These are phyloP conservation scores for Nitzschia sp. DNA, from an alignment of 108 stramenopile species.

Conservation along the genomic window DNA sequence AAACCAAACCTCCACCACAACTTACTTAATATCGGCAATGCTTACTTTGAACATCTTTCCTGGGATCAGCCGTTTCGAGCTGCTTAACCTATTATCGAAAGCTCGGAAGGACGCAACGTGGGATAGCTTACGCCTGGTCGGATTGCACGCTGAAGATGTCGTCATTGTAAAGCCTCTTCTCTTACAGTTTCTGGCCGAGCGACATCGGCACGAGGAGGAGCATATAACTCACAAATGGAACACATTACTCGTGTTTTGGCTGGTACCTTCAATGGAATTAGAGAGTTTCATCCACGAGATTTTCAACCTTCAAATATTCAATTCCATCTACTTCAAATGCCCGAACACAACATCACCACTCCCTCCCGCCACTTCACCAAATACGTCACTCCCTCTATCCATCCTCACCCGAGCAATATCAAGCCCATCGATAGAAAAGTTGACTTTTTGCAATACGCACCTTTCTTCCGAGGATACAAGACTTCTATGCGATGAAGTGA, in stretches of 20 bases:
- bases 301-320: background rate
- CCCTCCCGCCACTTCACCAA: background rate
- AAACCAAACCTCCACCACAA: no score
- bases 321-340: conserved; percentile 5
- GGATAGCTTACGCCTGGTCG: background rate
- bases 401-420: background rate
- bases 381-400: background rate
- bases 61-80: background rate
- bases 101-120: background rate
- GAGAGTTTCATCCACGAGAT: background rate
- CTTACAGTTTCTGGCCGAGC: background rate
- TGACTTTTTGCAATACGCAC: background rate
- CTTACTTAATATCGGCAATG: background rate
- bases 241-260: background rate
- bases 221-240: conserved; percentile 5
- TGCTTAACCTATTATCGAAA: background rate
- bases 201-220: background rate
- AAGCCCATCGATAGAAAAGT: background rate
- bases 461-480: background rate
- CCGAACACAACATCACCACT: background rate
- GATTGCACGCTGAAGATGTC: conserved; percentile 1
- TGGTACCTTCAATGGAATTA: background rate
- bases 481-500: background rate
- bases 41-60: conserved; percentile 1
- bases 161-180: background rate